These are phyloP conservation scores for Lyophyllum decastes DNA, from an alignment of 768 basidiomycete species.

Conservation along the genomic window DNA sequence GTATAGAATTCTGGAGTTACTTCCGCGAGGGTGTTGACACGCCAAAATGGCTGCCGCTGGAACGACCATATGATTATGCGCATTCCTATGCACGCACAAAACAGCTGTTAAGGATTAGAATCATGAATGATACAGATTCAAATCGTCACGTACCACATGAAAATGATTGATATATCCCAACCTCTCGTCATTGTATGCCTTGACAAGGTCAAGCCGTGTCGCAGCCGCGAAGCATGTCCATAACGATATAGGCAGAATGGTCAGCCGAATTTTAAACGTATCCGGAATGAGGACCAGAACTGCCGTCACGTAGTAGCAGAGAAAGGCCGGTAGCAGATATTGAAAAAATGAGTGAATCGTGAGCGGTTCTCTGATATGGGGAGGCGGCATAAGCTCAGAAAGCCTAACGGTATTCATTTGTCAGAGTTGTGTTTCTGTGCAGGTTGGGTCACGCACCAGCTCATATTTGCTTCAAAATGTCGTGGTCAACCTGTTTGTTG, in stretches of 20 bases:
- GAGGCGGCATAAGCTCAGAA: slow-evolving; percentile 28
- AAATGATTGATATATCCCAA: slow-evolving; percentile 45
- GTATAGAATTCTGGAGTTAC: slow-evolving; percentile 11
- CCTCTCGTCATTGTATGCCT: slow-evolving; percentile 29
- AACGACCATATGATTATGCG: slow-evolving; percentile 43
- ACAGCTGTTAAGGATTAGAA: slow-evolving; percentile 30
- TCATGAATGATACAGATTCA: background rate
- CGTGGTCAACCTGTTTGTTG: no score
- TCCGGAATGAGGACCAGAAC: slow-evolving; percentile 50
- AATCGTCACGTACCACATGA: slow-evolving; percentile 37
- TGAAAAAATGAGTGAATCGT: slow-evolving; percentile 32
- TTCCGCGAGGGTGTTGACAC: slow-evolving; percentile 18
- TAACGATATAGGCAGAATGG: slow-evolving; percentile 50
- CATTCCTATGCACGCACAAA: slow-evolving; percentile 33
- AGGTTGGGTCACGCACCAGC: no score
- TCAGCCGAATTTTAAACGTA: slow-evolving; percentile 43
- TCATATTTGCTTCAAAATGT: no score
- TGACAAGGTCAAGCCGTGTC: slow-evolving; percentile 43
- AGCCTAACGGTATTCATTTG: no score
- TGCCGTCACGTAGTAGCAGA: slow-evolving; percentile 53
- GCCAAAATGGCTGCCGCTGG: slow-evolving; percentile 31
- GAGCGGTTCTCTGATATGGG: slow-evolving; percentile 34
- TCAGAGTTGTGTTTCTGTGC: no score
- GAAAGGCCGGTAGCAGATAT: slow-evolving; percentile 39
- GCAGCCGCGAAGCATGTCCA: slow-evolving; percentile 42